Percentiles rank a stretch among this genome's conserved stretches.
These are phyloP conservation scores for Penicillium soppii DNA, from an alignment of 495 filamentous ascomycete species.

Conservation along the genomic window DNA sequence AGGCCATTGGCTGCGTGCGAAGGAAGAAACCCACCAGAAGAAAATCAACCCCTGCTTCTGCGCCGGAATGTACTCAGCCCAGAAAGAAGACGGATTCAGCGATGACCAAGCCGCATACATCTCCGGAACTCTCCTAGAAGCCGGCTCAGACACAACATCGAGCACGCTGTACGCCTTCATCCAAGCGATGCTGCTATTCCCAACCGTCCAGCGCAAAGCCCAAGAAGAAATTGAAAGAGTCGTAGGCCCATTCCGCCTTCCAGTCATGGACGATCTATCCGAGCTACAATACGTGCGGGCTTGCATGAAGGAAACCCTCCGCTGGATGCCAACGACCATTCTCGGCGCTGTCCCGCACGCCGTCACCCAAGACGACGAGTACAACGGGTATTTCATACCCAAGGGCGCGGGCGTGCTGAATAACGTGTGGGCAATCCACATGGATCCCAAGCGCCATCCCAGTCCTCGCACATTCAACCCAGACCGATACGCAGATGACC, in stretches of 20 bases:
- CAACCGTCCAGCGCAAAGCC: constrained; percentile 46
- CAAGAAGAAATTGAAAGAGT: constrained; percentile 48
- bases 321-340: constrained; percentile 42
- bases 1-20: constrained; percentile 38
- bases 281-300: constrained; percentile 38
- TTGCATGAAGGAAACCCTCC: constrained; percentile 39
- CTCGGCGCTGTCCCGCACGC: constrained; percentile 56
- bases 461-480: constrained; percentile 56
- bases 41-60: constrained; percentile 30
- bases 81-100: constrained; percentile 24
- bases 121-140: constrained; percentile 43
- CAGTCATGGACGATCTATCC: constrained; percentile 20
- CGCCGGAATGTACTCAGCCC: constrained; percentile 38
- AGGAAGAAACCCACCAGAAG: constrained; percentile 28
- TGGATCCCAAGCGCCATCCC: constrained; percentile 39
- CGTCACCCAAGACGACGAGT: constrained; percentile 52
- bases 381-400: constrained; percentile 51
- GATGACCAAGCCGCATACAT: constrained; percentile 40
- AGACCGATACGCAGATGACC: constrained; percentile 44
- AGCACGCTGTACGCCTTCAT: constrained; percentile 40
- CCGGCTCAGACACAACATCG: constrained; percentile 44
- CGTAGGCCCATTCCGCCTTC: constrained; percentile 20
- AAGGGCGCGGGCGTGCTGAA: constrained; percentile 42
- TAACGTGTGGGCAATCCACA: constrained; percentile 49
- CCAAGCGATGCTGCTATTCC: constrained; percentile 42